Percentiles rank a stretch among this genome's conserved stretches.
Conservation (phyloP, 768 basidiomycete genomes). For the Pholiota microspora region DNA sequence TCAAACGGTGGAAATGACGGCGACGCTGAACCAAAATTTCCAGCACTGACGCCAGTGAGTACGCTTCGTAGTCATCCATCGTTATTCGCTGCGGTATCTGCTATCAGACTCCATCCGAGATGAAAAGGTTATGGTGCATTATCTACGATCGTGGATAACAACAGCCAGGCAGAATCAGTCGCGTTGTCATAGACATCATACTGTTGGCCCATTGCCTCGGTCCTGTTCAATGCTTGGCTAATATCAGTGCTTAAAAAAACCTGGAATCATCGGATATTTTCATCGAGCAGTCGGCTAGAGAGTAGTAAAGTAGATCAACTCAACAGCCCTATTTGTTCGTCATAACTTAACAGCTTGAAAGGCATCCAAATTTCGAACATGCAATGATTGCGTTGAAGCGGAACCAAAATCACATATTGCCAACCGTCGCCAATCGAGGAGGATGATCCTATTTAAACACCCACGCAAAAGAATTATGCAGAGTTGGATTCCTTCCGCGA, state of each 20-base stretch:
- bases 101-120: background rate
- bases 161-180: slow-evolving; percentile 8
- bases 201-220: slow-evolving; percentile 13
- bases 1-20: too few relatives aligned
- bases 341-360: too few relatives aligned
- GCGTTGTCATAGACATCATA: slow-evolving; percentile 19
- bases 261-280: background rate
- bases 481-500: background rate
- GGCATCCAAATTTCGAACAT: too few relatives aligned
- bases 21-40: too few relatives aligned
- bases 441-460: background rate
- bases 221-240: background rate
- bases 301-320: background rate
- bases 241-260: background rate
- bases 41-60: too few relatives aligned
- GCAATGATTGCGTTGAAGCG: background rate
- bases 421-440: background rate
- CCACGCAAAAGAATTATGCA: background rate
- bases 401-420: background rate
- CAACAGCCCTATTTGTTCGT: background rate
- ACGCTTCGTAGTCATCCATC: background rate
- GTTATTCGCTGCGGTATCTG: background rate
- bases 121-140: background rate
- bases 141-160: background rate
- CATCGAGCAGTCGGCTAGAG: background rate